Base-by-base conservation (phyloP, 2,329 filamentous ascomycete species). In the Fusarium fujikuroi region DNA sequence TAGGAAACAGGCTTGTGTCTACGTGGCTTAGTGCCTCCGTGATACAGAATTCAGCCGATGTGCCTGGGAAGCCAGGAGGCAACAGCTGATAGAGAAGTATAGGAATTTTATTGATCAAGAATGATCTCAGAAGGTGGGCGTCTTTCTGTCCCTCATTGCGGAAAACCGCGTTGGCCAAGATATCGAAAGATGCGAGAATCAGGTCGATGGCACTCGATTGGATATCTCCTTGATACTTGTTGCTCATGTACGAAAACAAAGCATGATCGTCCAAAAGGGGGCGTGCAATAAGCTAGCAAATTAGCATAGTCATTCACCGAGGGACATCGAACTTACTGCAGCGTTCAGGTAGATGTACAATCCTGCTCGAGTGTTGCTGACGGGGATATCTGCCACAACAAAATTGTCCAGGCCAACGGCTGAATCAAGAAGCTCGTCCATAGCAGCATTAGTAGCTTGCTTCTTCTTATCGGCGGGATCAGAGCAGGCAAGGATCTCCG, bases 321-420 rank as follows among this genome's bases (percentile, higher is more conserved):
- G 14, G 28, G 9, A 9, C 21, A 21, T 1, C 4, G 7, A 32
- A 52, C 90, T 74, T 84, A 96, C 93, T 79, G 93, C 88, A 62
- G 94, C 91, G 79, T 95, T 96, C 14, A 98, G 84, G 80, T 95
- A 96, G 11, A 97, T 87, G 79, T 96, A 97, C 62, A 97, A 85
- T 9, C 93, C 95, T 58, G 93, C 93, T 80, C 94, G 89, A 7
- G 94, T 93, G 74, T 93, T 94, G 53, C 92, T 85, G 36, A 90
- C 85, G 7, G 92, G 92, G 15, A 95, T 83, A 56, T 97, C 93
- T 32, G 87, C 80, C 16, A 90, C 80, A 19, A 86, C 85, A 44
- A 88, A 84, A 70, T 81, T 87, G n/a, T 89, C 87, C 43, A 90
- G 79, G 1, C 85, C 88, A 62, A 91, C 84, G 9, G 85, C 84